A percentile compares a stretch with the other conserved stretches of the same genome.
Evolutionary conservation across 139 green algal species (phyloP).

Genomic region (Picochlorum sp.): DNA sequence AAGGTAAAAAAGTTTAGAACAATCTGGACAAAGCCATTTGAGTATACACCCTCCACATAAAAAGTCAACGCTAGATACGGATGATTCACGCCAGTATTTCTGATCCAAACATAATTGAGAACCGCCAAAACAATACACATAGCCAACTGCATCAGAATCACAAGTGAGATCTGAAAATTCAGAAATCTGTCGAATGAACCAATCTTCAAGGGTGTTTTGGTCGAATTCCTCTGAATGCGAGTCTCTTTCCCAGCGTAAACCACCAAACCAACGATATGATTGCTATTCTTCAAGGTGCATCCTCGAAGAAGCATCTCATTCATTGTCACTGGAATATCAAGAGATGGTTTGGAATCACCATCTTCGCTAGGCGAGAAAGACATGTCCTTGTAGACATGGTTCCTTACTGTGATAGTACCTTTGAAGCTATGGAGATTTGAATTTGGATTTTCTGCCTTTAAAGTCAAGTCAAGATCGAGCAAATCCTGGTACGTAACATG

Average conservation of each 20-base stretch:
- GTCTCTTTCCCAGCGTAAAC: slow-evolving; percentile 87
- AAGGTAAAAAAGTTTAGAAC: slow-evolving; percentile 70
- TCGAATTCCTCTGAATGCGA: slow-evolving; percentile 81
- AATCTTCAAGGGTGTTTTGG: slow-evolving; percentile 58
- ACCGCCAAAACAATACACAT: slow-evolving; percentile 42
- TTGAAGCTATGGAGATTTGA: slow-evolving; percentile 68
- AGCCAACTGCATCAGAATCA: slow-evolving; percentile 47
- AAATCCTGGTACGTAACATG: slow-evolving; percentile 4
- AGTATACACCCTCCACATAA: slow-evolving; percentile 29
- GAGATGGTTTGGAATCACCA: background rate
- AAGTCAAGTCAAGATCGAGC: slow-evolving; percentile 16
- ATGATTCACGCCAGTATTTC: slow-evolving; percentile 23
- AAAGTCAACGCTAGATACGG: slow-evolving; percentile 32
- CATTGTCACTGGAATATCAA: slow-evolving; percentile 36
- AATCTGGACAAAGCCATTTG: slow-evolving; percentile 28
- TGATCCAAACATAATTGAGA: slow-evolving; percentile 38
- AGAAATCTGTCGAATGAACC: slow-evolving; percentile 55
- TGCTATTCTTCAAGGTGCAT: slow-evolving; percentile 82
- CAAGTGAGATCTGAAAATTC: slow-evolving; percentile 52
- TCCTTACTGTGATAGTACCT: slow-evolving; percentile 18
- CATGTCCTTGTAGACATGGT: background rate
- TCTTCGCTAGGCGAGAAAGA: background rate
- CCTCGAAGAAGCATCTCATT: slow-evolving; percentile 70
- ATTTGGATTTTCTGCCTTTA: slow-evolving; percentile 68
- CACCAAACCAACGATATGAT: slow-evolving; percentile 61